Conservation (phyloP, 768 basidiomycete species). For the Rhizopogon vesiculosus region DNA sequence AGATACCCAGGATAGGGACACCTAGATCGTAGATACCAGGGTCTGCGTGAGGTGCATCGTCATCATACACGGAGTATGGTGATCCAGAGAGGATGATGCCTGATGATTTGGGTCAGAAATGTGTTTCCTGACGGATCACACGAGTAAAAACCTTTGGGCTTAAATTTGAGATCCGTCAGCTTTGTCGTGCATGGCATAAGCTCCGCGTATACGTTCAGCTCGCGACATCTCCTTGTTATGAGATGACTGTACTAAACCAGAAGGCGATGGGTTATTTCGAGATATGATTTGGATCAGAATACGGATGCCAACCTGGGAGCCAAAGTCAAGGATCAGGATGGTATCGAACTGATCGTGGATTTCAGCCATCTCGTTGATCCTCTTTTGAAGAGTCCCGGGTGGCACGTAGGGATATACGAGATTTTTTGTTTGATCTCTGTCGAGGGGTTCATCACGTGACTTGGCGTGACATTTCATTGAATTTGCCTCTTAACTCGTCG, state of each 20-base stretch:
- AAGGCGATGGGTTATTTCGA: background rate
- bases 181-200: conserved; percentile 94
- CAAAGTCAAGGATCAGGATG: conserved; percentile 94
- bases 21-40: conserved; percentile 84
- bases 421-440: background rate
- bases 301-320: conserved; percentile 70
- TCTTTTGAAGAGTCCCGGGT: background rate
- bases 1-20: conserved; percentile 93
- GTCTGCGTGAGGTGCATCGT: conserved; percentile 90
- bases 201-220: conserved; percentile 96
- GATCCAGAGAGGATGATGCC: conserved; percentile 98
- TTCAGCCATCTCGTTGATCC: conserved; percentile 53
- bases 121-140: background rate
- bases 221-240: conserved; percentile 95
- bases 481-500: too few species aligned
- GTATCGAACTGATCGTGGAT: conserved; percentile 97
- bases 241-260: conserved; percentile 89
- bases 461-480: too few species aligned
- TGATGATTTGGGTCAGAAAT: conserved; percentile 16
- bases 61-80: conserved; percentile 96
- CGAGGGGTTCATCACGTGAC: too few species aligned
- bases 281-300: background rate
- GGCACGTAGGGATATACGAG: background rate
- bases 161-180: conserved; percentile 83
- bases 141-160: conserved; percentile 75